These are phyloP conservation scores for Pseudozyma hubeiensis DNA, from an alignment of 1,284 basidiomycete species.

Conservation along the genomic window DNA sequence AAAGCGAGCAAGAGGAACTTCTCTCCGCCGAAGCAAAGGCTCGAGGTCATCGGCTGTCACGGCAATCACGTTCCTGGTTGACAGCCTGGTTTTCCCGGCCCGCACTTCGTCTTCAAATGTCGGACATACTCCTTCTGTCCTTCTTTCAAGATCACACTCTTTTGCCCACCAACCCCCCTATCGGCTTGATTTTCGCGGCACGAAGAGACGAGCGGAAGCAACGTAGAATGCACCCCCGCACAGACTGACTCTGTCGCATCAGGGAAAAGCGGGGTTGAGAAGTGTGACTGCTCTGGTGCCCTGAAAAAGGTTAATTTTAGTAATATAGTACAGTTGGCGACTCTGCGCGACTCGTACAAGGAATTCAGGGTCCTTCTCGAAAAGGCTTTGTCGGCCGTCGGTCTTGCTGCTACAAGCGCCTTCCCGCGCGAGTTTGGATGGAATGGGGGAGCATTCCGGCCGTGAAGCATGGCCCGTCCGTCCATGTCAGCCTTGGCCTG, in stretches of 20 bases:
- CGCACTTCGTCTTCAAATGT: too few relatives aligned
- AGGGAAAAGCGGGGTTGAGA: not conserved
- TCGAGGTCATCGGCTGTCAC: conserved; percentile 4
- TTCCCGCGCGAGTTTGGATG: conserved; percentile 16
- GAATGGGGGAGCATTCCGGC: conserved; percentile 9
- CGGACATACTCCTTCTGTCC: too few relatives aligned
- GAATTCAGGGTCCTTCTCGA: conserved; percentile 11
- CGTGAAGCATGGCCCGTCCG: conserved; percentile 5
- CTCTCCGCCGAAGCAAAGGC: conserved; percentile 3
- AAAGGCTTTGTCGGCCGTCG: conserved; percentile 47
- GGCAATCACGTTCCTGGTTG: not conserved
- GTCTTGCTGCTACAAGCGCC: not conserved
- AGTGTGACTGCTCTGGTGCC: not conserved
- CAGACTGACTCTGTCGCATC: not conserved
- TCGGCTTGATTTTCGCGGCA: too few relatives aligned
- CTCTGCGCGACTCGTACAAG: too few relatives aligned
- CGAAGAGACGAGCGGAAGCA: too few relatives aligned
- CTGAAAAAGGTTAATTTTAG: too few relatives aligned
- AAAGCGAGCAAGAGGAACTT: not conserved
- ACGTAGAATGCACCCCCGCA: not conserved
- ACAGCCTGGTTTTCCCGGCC: too few relatives aligned
- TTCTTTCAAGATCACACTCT: too few relatives aligned
- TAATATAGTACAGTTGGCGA: too few relatives aligned
- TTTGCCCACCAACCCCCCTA: too few relatives aligned
- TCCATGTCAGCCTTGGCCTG: too few relatives aligned